Base-by-base conservation (phyloP, 1,284 basidiomycete species). In the Xerocomus nothofagi region DNA sequence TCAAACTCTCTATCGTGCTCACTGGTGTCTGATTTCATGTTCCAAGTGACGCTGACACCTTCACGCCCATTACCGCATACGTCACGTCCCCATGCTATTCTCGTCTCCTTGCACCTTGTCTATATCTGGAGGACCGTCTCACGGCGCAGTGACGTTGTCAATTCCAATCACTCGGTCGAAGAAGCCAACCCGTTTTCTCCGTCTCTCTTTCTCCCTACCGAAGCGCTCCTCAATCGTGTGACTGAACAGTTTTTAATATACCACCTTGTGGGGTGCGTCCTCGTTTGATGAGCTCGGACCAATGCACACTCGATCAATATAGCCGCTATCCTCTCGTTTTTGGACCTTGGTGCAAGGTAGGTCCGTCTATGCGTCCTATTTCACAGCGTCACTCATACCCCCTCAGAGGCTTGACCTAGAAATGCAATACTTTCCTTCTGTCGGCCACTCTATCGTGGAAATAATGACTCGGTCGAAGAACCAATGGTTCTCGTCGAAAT, bases 271-370 rank as follows among this genome's bases (percentile, higher is more conserved):
- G 79, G 73, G 87, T 86, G 55, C 24, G 72, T 58, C 30, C 43
- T 42, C 48, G 34, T 33, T 33, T 47, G 50, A 47, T 37, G 38
- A 7, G 30, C 39, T 48, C 29, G 34, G 44, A 49, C 54, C 44
- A 55, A 56, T 57, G 50, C 54, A 27, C 30, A 50, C 47, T 54
- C 50, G 47, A 53, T 49, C 34, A 39, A n/a, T 37, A 33, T 56
- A 89, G 87, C 58, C 79, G 81, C 3, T 88, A 88, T 68, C 87
- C 87, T 15, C 71, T 88, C 21, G 78, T 88, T 49, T 90, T 90
- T 64, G 88, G 88, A 3, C 64, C 72, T 26, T 82, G 80, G 79
- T 73, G 75, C 59, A 73, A 78, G 71, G 86, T 85, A 66, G 47
- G 60, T 60, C 23, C 31, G 33, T 52, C 37, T 38, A 51, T 53